Conservation (phyloP, 2,329 filamentous ascomycete genomes). For the Stylonectria norvegica region DNA sequence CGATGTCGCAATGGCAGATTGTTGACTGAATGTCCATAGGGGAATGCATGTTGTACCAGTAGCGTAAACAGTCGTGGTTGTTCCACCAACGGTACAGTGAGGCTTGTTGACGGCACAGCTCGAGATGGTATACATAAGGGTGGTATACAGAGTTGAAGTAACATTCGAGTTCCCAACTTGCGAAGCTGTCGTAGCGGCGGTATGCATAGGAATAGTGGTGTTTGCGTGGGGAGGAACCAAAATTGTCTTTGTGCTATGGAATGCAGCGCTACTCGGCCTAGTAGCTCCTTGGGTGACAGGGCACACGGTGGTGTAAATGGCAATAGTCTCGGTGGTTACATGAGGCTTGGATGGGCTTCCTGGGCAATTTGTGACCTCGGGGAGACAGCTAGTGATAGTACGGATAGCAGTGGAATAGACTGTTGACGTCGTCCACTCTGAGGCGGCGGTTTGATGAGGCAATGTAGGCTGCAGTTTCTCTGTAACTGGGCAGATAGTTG, state of each 20-base stretch:
- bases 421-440: slow-evolving; percentile 20
- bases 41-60: slow-evolving; percentile 32
- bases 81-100: slow-evolving; percentile 31
- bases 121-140: slow-evolving; percentile 33
- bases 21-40: neutral
- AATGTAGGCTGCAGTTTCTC: neutral
- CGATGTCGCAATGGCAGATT: neutral
- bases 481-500: neutral
- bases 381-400: slow-evolving; percentile 23
- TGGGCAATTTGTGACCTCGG: slow-evolving; percentile 25
- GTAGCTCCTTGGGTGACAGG: slow-evolving; percentile 13
- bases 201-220: slow-evolving; percentile 7
- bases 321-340: slow-evolving; percentile 29
- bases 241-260: neutral
- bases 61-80: slow-evolving; percentile 28
- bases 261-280: neutral
- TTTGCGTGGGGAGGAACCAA: slow-evolving; percentile 6
- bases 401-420: too few species aligned
- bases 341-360: slow-evolving; percentile 20
- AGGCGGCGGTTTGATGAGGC: neutral
- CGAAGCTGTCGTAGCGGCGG: neutral
- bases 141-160: slow-evolving; percentile 28
- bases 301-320: slow-evolving; percentile 38
- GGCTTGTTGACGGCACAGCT: slow-evolving; percentile 28
- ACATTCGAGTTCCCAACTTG: slow-evolving; percentile 27